Conservation (phyloP, 163 green algal genomes). For the Trebouxiophyceae sp. region DNA sequence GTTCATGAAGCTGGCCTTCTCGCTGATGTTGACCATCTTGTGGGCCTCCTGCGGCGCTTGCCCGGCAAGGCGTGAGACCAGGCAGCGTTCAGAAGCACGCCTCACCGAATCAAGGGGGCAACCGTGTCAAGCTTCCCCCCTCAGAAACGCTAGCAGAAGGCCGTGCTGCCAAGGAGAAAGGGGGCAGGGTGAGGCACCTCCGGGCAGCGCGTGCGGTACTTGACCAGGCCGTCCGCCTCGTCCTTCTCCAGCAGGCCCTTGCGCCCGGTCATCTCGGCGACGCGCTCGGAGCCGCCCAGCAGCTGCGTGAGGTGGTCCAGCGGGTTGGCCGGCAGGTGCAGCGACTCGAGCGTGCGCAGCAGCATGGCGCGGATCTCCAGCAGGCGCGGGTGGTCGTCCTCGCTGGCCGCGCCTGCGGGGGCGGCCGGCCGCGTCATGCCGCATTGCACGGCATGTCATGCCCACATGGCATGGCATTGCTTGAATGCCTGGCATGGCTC, state of each 20-base stretch:
- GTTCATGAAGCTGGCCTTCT: conserved; percentile 46
- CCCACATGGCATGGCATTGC: too few relatives aligned
- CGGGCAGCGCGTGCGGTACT: conserved; percentile 5
- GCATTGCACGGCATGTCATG: too few relatives aligned
- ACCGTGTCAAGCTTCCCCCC: not conserved
- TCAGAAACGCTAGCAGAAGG: not conserved
- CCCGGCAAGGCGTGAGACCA: too few relatives aligned
- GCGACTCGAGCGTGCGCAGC: conserved; percentile 30
- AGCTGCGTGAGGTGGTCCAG: conserved; percentile 38
- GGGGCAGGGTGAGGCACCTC: conserved; percentile 3
- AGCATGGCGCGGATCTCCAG: conserved; percentile 26
- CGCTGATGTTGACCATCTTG: conserved; percentile 55
- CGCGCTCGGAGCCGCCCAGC: conserved; percentile 38
- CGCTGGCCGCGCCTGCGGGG: not conserved
- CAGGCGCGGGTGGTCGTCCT: conserved; percentile 11
- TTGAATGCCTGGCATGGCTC: too few relatives aligned
- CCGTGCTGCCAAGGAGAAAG: not conserved
- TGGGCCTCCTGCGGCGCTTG: conserved; percentile 33
- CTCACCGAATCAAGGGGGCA: not conserved
- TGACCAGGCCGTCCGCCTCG: conserved; percentile 13
- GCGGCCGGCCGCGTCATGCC: not conserved
- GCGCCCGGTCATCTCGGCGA: conserved; percentile 52
- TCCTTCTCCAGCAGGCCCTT: conserved; percentile 10
- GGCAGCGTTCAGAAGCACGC: too few relatives aligned
- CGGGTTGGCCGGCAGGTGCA: conserved; percentile 41